Base-by-base conservation (phyloP, 352 stramenopile genomes). In the Phytophthora melonis region DNA sequence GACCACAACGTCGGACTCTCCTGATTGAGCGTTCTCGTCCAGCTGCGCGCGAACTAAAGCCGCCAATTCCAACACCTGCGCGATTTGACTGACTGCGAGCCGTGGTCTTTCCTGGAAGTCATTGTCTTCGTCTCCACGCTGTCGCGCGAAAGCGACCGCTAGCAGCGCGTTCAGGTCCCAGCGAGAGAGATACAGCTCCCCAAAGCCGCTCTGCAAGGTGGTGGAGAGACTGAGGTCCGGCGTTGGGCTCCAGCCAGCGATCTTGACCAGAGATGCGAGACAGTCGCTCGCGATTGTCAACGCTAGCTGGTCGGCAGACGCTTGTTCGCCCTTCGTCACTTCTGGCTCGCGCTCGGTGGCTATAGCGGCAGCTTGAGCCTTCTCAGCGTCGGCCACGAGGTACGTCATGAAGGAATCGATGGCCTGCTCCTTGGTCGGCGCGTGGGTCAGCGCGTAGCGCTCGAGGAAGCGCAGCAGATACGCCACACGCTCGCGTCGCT, bases 401-500 rank as follows among this genome's bases (percentile, higher is more conserved):
- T 77, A 72, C n/a, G 55, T 61, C 82, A 91, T 93, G 49, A 91
- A 88, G 6, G 70, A 82, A 34, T 78, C 61, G 59, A 91, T 87
- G 3, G 82, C 81, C 32, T 68, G 74, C 11, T 83, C 79, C 63
- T 89, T 83, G 1, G 86, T 77, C 1, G 59, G 59, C 14, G 87
- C 76, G 36, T 91, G 79, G 0, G 82, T 90, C 57, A 91, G 45
- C 10, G 82, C 76, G 39, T 93, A 93, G 1, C 90, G 70, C 47
- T 90, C 77, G 3, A 92, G 55, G 63, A 94, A 92, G n/a, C 86
- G 85, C 18, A 83, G 64, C n/a, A 94, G 63, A 65, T 88, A 93
- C 13, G 72, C 74, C 45, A 91, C 47, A 45, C 56, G 70, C 9
- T 94, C 81, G n/a, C 78, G 78, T 6, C 67, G 54, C 11, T 79